These are phyloP conservation scores for Neocatenulostroma microsporum DNA, from an alignment of 2,329 filamentous ascomycete species.

Conservation along the genomic window DNA sequence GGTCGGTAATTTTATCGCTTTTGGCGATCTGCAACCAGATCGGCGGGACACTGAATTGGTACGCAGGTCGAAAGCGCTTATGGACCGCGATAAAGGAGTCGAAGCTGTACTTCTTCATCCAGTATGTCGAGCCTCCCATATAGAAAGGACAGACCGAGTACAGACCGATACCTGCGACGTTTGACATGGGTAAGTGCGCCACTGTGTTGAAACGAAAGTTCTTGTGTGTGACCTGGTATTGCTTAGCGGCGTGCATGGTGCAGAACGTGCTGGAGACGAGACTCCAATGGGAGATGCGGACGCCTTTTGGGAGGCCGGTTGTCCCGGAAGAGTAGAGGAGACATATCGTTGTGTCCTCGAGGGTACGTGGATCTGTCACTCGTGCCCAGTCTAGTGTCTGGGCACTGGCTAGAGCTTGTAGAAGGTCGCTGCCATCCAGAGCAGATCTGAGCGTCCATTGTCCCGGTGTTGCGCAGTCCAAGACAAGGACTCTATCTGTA, in stretches of 20 bases:
- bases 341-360: too few relatives aligned
- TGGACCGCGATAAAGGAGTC: conserved; percentile 28
- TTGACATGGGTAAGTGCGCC: conserved; percentile 81
- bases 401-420: too few relatives aligned
- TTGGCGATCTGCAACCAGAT: conserved; percentile 34
- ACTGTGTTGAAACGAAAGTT: conserved; percentile 19
- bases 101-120: conserved; percentile 35
- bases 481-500: too few relatives aligned
- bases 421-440: too few relatives aligned
- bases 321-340: too few relatives aligned
- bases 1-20: conserved; percentile 27
- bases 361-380: too few relatives aligned
- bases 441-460: too few relatives aligned
- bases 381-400: too few relatives aligned
- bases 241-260: too few relatives aligned
- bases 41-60: conserved; percentile 34
- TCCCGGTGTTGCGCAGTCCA: too few relatives aligned
- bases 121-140: conserved; percentile 28
- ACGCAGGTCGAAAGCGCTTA: conserved; percentile 31
- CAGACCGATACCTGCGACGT: conserved; percentile 62
- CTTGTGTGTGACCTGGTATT: conserved; percentile 18
- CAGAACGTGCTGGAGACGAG: too few relatives aligned
- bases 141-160: conserved; percentile 32
- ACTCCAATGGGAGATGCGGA: conserved; percentile 23
- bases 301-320: conserved; percentile 38